Evolutionary conservation across 208 protist genomes (phyloP).

Genomic region (Lotmaria passim): DNA sequence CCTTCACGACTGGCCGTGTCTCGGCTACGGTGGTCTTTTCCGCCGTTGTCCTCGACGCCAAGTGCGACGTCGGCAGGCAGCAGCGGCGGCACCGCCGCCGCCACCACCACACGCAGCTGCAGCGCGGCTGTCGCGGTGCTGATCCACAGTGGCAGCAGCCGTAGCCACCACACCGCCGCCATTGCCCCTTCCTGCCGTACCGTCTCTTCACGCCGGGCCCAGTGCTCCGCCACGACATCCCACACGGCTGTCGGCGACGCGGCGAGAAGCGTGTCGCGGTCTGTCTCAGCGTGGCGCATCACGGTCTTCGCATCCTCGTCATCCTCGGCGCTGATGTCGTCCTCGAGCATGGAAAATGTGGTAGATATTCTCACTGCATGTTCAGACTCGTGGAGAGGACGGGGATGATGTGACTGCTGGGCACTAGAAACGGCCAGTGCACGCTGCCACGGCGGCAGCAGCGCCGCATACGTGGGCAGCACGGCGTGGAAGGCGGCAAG

Average conservation of each 20-base stretch:
- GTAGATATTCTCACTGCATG: no score
- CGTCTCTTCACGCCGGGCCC: constrained; percentile 25
- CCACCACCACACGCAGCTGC: constrained; percentile 28
- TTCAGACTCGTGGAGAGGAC: no score
- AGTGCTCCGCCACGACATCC: constrained; percentile 39
- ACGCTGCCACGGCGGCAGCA: constrained; percentile 32
- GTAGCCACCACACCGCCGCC: constrained; percentile 47
- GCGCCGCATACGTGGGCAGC: constrained; percentile 27
- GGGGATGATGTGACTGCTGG: background rate
- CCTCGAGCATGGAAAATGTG: no score
- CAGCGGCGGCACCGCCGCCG: background rate
- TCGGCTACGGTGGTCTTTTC: no score
- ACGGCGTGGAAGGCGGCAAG: constrained; percentile 23
- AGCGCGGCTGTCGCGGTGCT: constrained; percentile 12
- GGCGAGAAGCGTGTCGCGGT: background rate
- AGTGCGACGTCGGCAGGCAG: no score
- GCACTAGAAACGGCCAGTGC: background rate
- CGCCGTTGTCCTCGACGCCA: no score
- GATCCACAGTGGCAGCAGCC: constrained; percentile 32
- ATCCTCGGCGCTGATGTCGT: background rate
- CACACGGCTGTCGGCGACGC: constrained; percentile 28
- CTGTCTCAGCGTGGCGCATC: background rate
- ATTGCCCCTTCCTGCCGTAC: constrained; percentile 42
- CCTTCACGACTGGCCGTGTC: background rate
- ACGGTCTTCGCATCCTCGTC: background rate